Evolutionary conservation across 176 grass and related monocot genomes (phyloP).

Genomic region (Zoysia pacifica): DNA sequence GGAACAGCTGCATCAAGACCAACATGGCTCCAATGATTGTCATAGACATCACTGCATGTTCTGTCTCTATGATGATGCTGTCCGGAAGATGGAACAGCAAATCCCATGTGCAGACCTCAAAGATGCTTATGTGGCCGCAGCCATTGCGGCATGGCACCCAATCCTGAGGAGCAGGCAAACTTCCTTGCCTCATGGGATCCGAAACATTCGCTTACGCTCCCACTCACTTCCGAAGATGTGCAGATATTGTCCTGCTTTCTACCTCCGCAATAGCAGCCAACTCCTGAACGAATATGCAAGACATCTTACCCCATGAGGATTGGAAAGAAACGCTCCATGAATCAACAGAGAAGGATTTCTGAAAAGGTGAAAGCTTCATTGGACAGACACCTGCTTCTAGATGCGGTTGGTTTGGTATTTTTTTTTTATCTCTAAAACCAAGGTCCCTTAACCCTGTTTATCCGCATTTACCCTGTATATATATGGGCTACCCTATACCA

Average conservation of each 20-base stretch:
- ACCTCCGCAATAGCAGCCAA: too few relatives aligned
- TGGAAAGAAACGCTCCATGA: not conserved
- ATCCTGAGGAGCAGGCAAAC: not conserved
- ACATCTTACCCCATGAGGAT: not conserved
- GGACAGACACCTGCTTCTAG: not conserved
- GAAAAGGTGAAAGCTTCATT: slow-evolving; percentile 7
- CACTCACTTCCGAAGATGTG: not conserved
- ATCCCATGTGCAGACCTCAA: not conserved
- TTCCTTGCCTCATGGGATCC: not conserved
- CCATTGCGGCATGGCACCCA: slow-evolving; percentile 25
- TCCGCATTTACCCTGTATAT: too few relatives aligned
- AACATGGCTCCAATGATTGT: too few relatives aligned
- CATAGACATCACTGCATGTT: not conserved
- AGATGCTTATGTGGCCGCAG: slow-evolving; percentile 16
- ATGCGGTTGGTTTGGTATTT: slow-evolving; percentile 28
- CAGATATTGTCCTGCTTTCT: too few relatives aligned
- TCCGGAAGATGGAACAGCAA: not conserved
- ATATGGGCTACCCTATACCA: too few relatives aligned
- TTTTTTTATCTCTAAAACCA: too few relatives aligned
- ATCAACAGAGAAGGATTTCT: not conserved
- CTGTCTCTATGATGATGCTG: not conserved
- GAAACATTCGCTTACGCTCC: not conserved
- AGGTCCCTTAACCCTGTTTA: too few relatives aligned
- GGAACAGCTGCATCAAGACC: not conserved
- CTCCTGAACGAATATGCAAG: slow-evolving; percentile 1